phyloP scores from a whole-genome alignment of 1,284 basidiomycete genomes.

The Austroboletus novae-zelandiae region DNA sequence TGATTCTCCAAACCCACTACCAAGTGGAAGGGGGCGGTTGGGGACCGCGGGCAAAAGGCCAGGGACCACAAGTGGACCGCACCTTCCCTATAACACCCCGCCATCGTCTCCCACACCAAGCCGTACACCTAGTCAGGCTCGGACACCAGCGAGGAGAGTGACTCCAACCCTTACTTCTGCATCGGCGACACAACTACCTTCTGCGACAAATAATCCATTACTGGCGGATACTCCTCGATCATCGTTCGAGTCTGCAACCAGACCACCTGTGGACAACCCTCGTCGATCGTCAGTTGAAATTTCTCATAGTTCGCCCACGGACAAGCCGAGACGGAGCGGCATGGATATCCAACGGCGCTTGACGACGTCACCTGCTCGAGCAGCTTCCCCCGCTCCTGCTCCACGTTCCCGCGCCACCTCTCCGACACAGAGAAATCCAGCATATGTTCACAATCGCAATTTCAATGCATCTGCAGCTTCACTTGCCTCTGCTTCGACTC shows the following conservation, averaged over 20 bases:
- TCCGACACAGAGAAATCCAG: constrained; percentile 41
- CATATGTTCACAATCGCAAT: constrained; percentile 48
- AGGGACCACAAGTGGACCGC: constrained; percentile 38
- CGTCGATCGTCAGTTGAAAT: constrained; percentile 37
- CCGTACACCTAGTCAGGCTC: constrained; percentile 41
- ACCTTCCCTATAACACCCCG: constrained; percentile 39
- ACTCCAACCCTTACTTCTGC: constrained; percentile 34
- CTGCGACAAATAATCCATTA: constrained; percentile 30
- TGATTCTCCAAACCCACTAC: constrained; percentile 46
- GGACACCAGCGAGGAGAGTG: constrained; percentile 31
- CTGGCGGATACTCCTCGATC: constrained; percentile 34
- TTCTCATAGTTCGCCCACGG: constrained; percentile 28
- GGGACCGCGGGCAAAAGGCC: constrained; percentile 36
- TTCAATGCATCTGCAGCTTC: constrained; percentile 57
- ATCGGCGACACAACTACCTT: constrained; percentile 37
- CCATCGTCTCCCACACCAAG: constrained; percentile 36
- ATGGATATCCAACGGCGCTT: constrained; percentile 33
- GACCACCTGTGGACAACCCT: constrained; percentile 27
- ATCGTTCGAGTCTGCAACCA: constrained; percentile 6
- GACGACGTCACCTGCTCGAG: constrained; percentile 36
- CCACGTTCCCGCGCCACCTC: constrained; percentile 34
- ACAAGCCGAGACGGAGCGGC: constrained; percentile 27
- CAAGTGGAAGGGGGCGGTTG: constrained; percentile 41
- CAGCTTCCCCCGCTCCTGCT: constrained; percentile 28
- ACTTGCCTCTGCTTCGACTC: constrained; percentile 42